phyloP scores from a whole-genome alignment of 2,329 filamentous ascomycete species.

The Xylaria sp. region DNA sequence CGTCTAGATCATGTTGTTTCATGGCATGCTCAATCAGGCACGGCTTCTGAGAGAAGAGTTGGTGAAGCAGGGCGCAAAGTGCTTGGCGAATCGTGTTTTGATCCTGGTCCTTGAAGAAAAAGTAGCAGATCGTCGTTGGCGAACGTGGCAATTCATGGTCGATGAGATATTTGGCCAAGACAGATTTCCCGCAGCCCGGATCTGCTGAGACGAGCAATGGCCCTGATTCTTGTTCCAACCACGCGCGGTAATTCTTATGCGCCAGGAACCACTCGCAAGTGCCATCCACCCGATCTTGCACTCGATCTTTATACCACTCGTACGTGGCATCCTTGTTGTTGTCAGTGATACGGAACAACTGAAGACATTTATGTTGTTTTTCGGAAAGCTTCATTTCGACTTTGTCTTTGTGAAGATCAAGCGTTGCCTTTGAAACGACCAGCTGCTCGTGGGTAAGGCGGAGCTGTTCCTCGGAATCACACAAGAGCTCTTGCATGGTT shows the following conservation, averaged over 20 bases:
- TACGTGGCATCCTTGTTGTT: constrained; percentile 7
- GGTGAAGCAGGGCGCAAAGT: constrained; percentile 15
- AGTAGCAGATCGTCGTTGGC: constrained; percentile 12
- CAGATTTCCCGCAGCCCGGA: constrained; percentile 17
- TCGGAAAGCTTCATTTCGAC: constrained; percentile 1
- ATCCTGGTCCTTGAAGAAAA: constrained; percentile 16
- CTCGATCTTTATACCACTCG: constrained; percentile 17
- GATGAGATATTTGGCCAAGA: constrained; percentile 16
- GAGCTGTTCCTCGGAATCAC: not conserved
- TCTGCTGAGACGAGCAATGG: constrained; percentile 16
- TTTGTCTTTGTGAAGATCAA: constrained; percentile 8
- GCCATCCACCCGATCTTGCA: constrained; percentile 6
- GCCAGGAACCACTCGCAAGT: constrained; percentile 14
- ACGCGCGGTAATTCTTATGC: constrained; percentile 6
- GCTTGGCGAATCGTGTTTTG: constrained; percentile 13
- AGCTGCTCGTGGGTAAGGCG: constrained; percentile 1
- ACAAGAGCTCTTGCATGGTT: not conserved
- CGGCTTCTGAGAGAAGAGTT: constrained; percentile 8
- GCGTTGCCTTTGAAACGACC: not conserved
- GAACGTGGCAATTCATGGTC: constrained; percentile 6
- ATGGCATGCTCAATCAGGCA: constrained; percentile 7
- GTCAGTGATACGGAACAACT: constrained; percentile 9
- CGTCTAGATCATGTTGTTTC: not conserved
- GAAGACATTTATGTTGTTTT: constrained; percentile 1
- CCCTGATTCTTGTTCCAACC: constrained; percentile 10